Conservation (phyloP, 176 grass and related monocot genomes). For the Cymbopogon citratus region DNA sequence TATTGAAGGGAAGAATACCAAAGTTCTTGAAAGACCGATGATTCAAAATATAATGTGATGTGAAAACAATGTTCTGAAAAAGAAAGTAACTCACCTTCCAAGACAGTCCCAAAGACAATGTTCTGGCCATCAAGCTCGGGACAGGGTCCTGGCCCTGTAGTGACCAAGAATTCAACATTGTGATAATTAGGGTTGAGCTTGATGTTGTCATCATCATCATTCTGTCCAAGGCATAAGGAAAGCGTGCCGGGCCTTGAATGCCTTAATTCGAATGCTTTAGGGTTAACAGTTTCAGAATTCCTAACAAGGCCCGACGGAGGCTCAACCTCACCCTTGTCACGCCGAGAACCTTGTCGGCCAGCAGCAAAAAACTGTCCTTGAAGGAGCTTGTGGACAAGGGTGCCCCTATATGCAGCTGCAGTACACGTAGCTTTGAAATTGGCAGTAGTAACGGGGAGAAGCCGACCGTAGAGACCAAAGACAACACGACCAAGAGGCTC, state of each 20-base stretch:
- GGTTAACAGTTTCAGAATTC: slow-evolving; percentile 66
- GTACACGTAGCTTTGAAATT: slow-evolving; percentile 80
- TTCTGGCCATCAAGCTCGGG: slow-evolving; percentile 88
- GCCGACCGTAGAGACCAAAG: slow-evolving; percentile 86
- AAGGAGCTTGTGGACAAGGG: slow-evolving; percentile 81
- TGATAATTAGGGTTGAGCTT: slow-evolving; percentile 79
- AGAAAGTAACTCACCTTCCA: slow-evolving; percentile 68
- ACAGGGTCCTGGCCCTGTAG: slow-evolving; percentile 80
- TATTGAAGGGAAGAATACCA: not conserved
- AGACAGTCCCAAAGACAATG: slow-evolving; percentile 89
- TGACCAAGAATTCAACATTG: slow-evolving; percentile 96
- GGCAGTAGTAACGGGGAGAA: slow-evolving; percentile 59
- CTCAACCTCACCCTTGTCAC: slow-evolving; percentile 73
- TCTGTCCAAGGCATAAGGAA: slow-evolving; percentile 81
- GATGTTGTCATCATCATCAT: slow-evolving; percentile 71
- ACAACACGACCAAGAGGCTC: slow-evolving; percentile 81
- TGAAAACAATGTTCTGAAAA: not conserved
- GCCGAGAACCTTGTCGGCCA: slow-evolving; percentile 62
- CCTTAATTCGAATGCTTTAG: slow-evolving; percentile 74
- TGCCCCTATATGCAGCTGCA: slow-evolving; percentile 67
- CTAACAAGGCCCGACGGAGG: slow-evolving; percentile 55
- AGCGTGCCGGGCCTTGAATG: slow-evolving; percentile 76
- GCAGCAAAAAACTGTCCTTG: slow-evolving; percentile 84
- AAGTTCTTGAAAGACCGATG: not conserved
- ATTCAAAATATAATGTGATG: not conserved